These are phyloP conservation scores for Cylindrotheca closterium DNA, from an alignment of 108 stramenopile species.

Conservation along the genomic window DNA sequence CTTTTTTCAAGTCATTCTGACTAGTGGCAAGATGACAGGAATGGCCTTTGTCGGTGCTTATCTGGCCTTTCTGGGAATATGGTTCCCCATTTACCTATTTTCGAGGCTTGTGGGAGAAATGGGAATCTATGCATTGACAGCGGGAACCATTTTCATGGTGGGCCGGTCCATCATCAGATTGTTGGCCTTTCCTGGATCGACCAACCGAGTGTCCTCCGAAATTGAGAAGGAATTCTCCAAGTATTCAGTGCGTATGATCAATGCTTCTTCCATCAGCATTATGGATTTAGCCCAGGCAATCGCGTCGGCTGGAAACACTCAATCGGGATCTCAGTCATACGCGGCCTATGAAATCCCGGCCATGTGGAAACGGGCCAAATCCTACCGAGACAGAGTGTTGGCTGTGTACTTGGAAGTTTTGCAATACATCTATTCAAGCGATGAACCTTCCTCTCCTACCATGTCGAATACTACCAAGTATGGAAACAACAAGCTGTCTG, in stretches of 20 bases:
- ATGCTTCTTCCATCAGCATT: constrained; percentile 37
- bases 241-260: constrained; percentile 77
- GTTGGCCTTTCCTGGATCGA: constrained; percentile 85
- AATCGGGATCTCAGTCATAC: background rate
- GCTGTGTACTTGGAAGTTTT: constrained; percentile 71
- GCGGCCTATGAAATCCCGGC: constrained; percentile 35
- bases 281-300: constrained; percentile 46
- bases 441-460: constrained; percentile 28
- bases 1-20: constrained; percentile 27
- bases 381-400: constrained; percentile 70
- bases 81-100: constrained; percentile 57
- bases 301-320: background rate
- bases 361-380: constrained; percentile 57
- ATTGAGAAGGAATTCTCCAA: constrained; percentile 80
- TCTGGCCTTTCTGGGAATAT: constrained; percentile 33
- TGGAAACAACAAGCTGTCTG: constrained; percentile 72
- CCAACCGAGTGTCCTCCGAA: constrained; percentile 58
- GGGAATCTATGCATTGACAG: constrained; percentile 50
- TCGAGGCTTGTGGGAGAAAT: constrained; percentile 62
- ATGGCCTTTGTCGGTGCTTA: constrained; percentile 32
- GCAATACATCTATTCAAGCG: constrained; percentile 40
- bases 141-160: constrained; percentile 32
- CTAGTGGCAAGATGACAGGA: constrained; percentile 47
- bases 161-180: constrained; percentile 70
- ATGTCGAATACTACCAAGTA: constrained; percentile 41